Conservation (phyloP, 306 rosid species). For the Senna siamea region DNA sequence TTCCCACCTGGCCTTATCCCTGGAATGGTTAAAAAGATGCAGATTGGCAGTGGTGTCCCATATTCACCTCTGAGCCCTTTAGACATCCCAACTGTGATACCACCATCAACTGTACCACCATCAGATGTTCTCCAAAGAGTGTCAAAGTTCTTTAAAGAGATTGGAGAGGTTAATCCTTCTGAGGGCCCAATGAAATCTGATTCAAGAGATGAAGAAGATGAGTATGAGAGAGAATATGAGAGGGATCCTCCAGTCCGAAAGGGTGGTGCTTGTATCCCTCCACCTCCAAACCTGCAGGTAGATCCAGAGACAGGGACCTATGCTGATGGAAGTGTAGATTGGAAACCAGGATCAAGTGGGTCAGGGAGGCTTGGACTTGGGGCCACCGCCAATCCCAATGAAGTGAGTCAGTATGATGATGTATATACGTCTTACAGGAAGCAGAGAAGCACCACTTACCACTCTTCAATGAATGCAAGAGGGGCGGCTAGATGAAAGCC, state of each 20-base stretch:
- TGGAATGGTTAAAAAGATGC: conserved; percentile 98
- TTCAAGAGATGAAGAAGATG: conserved; percentile 72
- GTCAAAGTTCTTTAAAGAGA: conserved; percentile 88
- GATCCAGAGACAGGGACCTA: conserved; percentile 91
- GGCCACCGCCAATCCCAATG: conserved; percentile 83
- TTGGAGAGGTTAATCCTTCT: conserved; percentile 93
- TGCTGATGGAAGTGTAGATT: conserved; percentile 84
- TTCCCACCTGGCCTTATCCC: conserved; percentile 98
- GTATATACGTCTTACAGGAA: conserved; percentile 96
- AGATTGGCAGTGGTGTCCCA: conserved; percentile 97
- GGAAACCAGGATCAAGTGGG: conserved; percentile 67
- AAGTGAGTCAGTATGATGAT: conserved; percentile 91
- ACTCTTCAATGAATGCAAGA: conserved; percentile 91
- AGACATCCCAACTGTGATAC: conserved; percentile 91
- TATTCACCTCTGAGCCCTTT: conserved; percentile 91
- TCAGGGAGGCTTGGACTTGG: conserved; percentile 91
- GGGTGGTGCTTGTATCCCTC: conserved; percentile 99
- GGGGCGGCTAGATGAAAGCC: conserved; percentile 61
- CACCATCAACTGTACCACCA: conserved; percentile 87
- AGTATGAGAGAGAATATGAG: conserved; percentile 59
- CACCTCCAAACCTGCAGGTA: conserved; percentile 85
- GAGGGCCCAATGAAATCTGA: conserved; percentile 84
- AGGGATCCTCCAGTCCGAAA: conserved; percentile 62
- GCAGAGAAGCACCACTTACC: conserved; percentile 94
- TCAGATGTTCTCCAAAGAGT: conserved; percentile 90